phyloP scores from a whole-genome alignment of 2,329 filamentous ascomycete species.

The Xylariaceae sp. region DNA sequence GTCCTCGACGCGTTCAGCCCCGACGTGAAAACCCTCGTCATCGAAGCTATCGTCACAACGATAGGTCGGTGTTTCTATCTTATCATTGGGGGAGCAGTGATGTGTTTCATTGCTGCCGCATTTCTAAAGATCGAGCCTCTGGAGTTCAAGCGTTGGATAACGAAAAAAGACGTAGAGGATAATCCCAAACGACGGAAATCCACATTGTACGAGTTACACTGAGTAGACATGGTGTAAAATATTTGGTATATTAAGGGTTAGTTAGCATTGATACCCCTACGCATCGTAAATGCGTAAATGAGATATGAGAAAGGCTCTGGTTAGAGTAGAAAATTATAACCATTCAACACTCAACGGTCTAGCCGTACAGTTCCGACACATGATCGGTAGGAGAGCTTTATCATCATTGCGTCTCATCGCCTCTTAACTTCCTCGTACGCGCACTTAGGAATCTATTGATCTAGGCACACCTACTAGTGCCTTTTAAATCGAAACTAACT shows the following conservation, averaged over 20 bases:
- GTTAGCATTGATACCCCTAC: not conserved
- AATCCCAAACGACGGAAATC: not conserved
- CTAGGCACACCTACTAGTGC: too few species aligned
- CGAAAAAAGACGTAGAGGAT: not conserved
- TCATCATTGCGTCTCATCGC: too few species aligned
- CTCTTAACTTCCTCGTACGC: too few species aligned
- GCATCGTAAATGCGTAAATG: not conserved
- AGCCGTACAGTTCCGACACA: too few species aligned
- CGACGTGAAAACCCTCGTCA: slow-evolving; percentile 23
- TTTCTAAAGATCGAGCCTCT: slow-evolving; percentile 22
- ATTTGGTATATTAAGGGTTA: not conserved
- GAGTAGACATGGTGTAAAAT: not conserved
- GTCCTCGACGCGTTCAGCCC: slow-evolving; percentile 30
- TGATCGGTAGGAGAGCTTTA: too few species aligned
- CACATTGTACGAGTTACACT: not conserved
- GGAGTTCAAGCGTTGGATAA: slow-evolving; percentile 12
- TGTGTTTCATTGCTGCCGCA: slow-evolving; percentile 32
- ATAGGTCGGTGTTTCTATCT: slow-evolving; percentile 39
- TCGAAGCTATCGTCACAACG: slow-evolving; percentile 35
- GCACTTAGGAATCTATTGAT: too few species aligned
- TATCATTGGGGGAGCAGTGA: slow-evolving; percentile 33
- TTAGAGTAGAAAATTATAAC: not conserved
- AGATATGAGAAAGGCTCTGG: not conserved
- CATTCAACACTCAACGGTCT: too few species aligned
- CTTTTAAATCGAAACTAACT: too few species aligned